These are phyloP conservation scores for Rubia yunnanensis DNA, from an alignment of 257 asterid species.

Conservation along the genomic window DNA sequence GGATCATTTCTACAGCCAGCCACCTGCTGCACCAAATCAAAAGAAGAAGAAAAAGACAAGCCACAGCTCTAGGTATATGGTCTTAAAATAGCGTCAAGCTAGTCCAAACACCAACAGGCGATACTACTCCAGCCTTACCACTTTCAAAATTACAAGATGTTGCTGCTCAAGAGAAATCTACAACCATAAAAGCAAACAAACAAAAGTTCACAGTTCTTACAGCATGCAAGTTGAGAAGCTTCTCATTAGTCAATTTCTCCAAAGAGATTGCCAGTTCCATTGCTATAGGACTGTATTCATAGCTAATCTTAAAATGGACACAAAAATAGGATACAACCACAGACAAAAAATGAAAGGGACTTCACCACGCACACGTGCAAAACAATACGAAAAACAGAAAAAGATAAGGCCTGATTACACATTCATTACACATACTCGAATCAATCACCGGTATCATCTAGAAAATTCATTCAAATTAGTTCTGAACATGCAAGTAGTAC, in stretches of 20 bases:
- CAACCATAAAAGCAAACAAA: neutral
- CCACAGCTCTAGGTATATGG: neutral
- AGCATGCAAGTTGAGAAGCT: no score
- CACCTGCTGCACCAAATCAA: conserved; percentile 30
- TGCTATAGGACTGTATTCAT: conserved; percentile 29
- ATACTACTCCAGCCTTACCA: no score
- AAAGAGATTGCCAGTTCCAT: conserved; percentile 74
- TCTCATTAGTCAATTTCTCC: conserved; percentile 76
- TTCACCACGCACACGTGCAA: no score
- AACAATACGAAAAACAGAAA: neutral
- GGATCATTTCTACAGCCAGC: conserved; percentile 49
- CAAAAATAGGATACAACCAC: neutral
- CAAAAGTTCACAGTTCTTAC: conserved; percentile 31
- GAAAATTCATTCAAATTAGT: neutral
- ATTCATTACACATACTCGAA: neutral
- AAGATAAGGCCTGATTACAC: neutral
- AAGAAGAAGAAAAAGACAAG: conserved; percentile 6
- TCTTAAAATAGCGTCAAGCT: neutral
- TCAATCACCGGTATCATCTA: neutral
- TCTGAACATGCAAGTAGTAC: no score
- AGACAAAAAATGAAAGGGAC: neutral
- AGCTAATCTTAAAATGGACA: neutral
- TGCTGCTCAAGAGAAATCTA: neutral
- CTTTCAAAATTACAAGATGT: neutral
- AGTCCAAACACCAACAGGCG: no score